A percentile compares a stretch with the other conserved stretches of the same genome.
phyloP scores from a whole-genome alignment of 768 basidiomycete species.

The Nidula microcarpa region DNA sequence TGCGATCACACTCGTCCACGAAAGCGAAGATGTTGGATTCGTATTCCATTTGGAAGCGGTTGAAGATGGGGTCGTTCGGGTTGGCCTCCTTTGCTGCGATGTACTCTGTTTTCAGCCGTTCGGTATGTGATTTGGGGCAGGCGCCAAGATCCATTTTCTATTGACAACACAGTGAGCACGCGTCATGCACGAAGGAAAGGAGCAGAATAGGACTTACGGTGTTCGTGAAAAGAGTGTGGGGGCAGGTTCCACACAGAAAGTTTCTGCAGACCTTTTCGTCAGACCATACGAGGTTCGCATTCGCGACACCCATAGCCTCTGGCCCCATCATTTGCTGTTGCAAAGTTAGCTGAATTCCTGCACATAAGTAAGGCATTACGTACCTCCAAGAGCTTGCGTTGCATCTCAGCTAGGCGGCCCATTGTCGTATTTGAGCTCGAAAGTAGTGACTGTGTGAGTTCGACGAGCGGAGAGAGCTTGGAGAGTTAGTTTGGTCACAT shows the following conservation, averaged over 20 bases:
- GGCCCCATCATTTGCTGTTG: slow-evolving; percentile 99
- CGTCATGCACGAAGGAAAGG: slow-evolving; percentile 1
- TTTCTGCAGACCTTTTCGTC: slow-evolving; percentile 99
- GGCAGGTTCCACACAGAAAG: slow-evolving; percentile 98
- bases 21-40: slow-evolving; percentile 94
- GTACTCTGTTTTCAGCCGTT: slow-evolving; percentile 90
- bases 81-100: slow-evolving; percentile 71
- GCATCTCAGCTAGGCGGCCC: slow-evolving; percentile 97
- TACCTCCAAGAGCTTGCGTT: slow-evolving; percentile 81
- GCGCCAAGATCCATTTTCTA: slow-evolving; percentile 99
- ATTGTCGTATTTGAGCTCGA: slow-evolving; percentile 39
- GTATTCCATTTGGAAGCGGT: slow-evolving; percentile 91
- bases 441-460: slow-evolving; percentile 10
- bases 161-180: slow-evolving; percentile 5
- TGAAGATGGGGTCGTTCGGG: slow-evolving; percentile 78
- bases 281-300: slow-evolving; percentile 88
- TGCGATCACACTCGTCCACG: slow-evolving; percentile 96
- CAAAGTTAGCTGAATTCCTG: slow-evolving; percentile 23
- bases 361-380: slow-evolving; percentile 4
- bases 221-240: slow-evolving; percentile 95
- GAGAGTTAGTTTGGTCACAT: slow-evolving; percentile 8
- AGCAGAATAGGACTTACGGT: slow-evolving; percentile 58
- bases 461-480: background rate
- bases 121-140: slow-evolving; percentile 95
- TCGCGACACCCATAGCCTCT: slow-evolving; percentile 96